These are phyloP conservation scores for Colletotrichum kahawae DNA, from an alignment of 2,329 filamentous ascomycete species.

Conservation along the genomic window DNA sequence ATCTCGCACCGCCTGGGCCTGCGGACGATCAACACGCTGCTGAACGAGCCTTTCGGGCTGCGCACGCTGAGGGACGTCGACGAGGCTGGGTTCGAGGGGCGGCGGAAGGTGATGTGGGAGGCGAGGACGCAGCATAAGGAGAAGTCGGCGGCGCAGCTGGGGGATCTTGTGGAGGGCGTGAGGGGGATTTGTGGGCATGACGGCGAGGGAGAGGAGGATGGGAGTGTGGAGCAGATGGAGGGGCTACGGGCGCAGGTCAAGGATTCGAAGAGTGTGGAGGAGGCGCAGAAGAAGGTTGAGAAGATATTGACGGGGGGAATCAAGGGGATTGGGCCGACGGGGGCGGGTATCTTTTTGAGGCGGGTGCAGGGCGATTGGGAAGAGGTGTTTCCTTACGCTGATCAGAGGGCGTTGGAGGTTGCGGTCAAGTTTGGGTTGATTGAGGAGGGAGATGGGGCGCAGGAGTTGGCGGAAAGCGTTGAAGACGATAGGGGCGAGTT, in stretches of 20 bases:
- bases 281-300: not conserved
- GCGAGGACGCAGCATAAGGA: slow-evolving; percentile 49
- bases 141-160: slow-evolving; percentile 47
- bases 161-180: not conserved
- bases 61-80: slow-evolving; percentile 25
- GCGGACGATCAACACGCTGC: slow-evolving; percentile 45
- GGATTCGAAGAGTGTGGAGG: fast-evolving
- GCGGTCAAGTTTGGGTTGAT: not conserved
- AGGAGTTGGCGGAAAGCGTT: not conserved
- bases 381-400: not conserved
- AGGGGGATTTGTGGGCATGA: not conserved
- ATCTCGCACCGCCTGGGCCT: slow-evolving; percentile 48
- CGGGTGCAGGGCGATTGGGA: not conserved
- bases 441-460: not conserved
- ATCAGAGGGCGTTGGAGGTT: not conserved
- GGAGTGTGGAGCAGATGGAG: not conserved
- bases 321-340: not conserved
- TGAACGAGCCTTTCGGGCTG: slow-evolving; percentile 44
- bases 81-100: slow-evolving; percentile 39
- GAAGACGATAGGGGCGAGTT: not conserved
- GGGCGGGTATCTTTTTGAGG: not conserved
- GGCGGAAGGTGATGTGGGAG: slow-evolving; percentile 41
- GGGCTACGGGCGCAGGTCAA: not conserved
- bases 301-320: not conserved
- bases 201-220: not conserved